Conservation (phyloP, 2,329 filamentous ascomycete species). For the Trematosphaeria pertusa region DNA sequence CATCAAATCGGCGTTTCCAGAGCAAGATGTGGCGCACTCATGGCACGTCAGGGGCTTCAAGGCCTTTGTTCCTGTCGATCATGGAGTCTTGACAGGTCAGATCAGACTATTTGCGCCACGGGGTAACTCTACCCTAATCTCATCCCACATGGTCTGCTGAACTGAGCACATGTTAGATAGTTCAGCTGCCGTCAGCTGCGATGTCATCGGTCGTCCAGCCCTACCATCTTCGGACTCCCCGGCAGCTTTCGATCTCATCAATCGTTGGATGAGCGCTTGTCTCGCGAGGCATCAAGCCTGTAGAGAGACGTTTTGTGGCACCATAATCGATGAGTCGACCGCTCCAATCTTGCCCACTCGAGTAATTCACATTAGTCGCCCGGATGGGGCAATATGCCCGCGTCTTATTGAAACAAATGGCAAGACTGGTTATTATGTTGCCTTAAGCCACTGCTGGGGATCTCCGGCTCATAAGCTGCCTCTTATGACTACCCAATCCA, state of each 20-base stretch:
- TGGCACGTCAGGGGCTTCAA: constrained; percentile 23
- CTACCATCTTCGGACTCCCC: constrained; percentile 31
- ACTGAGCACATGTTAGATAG: constrained; percentile 26
- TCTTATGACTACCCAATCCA: constrained; percentile 26
- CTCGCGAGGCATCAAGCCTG: constrained; percentile 22
- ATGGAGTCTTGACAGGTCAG: constrained; percentile 20
- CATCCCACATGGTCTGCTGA: constrained; percentile 10
- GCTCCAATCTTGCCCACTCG: constrained; percentile 26
- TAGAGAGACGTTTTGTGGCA: constrained; percentile 22
- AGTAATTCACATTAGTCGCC: constrained; percentile 24
- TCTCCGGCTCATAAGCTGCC: constrained; percentile 18
- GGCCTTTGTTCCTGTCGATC: constrained; percentile 27
- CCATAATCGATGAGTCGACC: constrained; percentile 17
- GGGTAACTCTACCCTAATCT: constrained; percentile 17
- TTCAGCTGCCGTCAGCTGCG: constrained; percentile 25
- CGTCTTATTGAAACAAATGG: constrained; percentile 22
- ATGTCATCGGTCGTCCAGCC: constrained; percentile 22
- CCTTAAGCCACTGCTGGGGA: constrained; percentile 33
- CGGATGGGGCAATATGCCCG: constrained; percentile 17
- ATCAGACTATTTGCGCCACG: constrained; percentile 24
- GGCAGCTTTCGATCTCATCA: constrained; percentile 25
- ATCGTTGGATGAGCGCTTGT: constrained; percentile 27
- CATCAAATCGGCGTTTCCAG: constrained; percentile 20
- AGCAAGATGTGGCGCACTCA: constrained; percentile 18
- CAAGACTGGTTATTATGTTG: constrained; percentile 20